phyloP scores from a whole-genome alignment of 177 flowering plant species.

The Vitis hybrid region DNA sequence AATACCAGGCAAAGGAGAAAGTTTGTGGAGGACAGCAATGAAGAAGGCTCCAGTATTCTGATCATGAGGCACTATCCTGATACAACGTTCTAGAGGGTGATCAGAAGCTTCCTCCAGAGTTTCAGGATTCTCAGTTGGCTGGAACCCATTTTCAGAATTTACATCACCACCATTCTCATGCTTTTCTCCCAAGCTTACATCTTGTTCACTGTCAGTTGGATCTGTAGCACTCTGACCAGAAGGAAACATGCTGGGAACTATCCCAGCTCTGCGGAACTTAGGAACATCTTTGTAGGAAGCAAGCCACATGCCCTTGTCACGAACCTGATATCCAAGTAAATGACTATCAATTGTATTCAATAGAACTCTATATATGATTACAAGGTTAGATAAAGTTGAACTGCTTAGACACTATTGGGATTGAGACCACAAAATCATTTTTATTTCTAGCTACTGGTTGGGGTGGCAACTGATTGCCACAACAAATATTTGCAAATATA shows the following conservation, averaged over 20 bases:
- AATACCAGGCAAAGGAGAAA: constrained; percentile 70
- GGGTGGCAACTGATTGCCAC: too few species aligned
- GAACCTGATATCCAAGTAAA: constrained; percentile 51
- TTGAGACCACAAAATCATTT: too few species aligned
- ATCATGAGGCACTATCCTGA: constrained; percentile 97
- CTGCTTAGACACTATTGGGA: too few species aligned
- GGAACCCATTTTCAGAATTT: constrained; percentile 22
- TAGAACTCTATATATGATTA: too few species aligned
- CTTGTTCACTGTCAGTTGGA: constrained; percentile 23
- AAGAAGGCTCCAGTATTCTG: constrained; percentile 97
- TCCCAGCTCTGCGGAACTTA: constrained; percentile 40
- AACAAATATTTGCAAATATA: too few species aligned
- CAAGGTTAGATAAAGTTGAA: too few species aligned
- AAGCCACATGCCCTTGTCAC: constrained; percentile 81
- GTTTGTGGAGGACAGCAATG: constrained; percentile 82
- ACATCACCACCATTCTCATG: constrained; percentile 29
- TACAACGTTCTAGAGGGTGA: constrained; percentile 80
- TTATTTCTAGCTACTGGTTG: too few species aligned
- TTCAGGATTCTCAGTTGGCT: constrained; percentile 21
- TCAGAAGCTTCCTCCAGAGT: constrained; percentile 55
- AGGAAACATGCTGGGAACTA: constrained; percentile 90
- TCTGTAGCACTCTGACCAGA: constrained; percentile 51
- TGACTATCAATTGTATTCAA: too few species aligned
- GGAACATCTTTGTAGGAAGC: constrained; percentile 68
- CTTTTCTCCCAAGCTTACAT: constrained; percentile 16